phyloP scores from a whole-genome alignment of 768 basidiomycete genomes.

The Boletus edulis region DNA sequence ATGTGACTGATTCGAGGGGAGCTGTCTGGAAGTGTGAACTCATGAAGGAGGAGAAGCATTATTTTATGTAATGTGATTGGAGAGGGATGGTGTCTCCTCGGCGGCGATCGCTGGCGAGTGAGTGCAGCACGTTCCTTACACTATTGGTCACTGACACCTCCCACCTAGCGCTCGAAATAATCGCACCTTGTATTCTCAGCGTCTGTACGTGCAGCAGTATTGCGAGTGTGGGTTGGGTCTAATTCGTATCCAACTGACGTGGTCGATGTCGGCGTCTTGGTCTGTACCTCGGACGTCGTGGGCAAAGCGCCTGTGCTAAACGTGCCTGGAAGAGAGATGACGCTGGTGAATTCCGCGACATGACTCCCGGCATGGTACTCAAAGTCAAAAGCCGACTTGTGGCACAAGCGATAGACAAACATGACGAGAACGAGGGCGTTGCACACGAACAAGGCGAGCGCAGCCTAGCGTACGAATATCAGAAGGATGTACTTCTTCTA shows the following conservation, averaged over 20 bases:
- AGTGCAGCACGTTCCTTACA: too few relatives aligned
- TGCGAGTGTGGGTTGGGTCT: neutral
- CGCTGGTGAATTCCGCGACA: conserved; percentile 14
- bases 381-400: neutral
- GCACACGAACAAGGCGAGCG: conserved; percentile 21
- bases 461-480: conserved; percentile 8
- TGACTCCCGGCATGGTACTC: neutral
- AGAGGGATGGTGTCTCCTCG: too few relatives aligned
- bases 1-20: too few relatives aligned
- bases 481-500: neutral
- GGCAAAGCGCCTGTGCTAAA: neutral
- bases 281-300: neutral
- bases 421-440: conserved; percentile 20
- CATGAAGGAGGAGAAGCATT: too few relatives aligned
- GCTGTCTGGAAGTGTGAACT: too few relatives aligned
- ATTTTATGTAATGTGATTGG: too few relatives aligned
- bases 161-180: neutral
- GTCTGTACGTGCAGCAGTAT: too few relatives aligned
- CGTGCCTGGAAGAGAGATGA: conserved; percentile 18
- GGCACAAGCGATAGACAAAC: conserved; percentile 17
- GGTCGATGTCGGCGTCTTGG: neutral
- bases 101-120: too few relatives aligned
- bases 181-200: neutral
- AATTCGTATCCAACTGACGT: too few relatives aligned
- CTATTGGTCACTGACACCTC: neutral